Percentiles rank a stretch among this genome's conserved stretches.
phyloP scores from a whole-genome alignment of 306 rosid species.

The Datisca glomerata region DNA sequence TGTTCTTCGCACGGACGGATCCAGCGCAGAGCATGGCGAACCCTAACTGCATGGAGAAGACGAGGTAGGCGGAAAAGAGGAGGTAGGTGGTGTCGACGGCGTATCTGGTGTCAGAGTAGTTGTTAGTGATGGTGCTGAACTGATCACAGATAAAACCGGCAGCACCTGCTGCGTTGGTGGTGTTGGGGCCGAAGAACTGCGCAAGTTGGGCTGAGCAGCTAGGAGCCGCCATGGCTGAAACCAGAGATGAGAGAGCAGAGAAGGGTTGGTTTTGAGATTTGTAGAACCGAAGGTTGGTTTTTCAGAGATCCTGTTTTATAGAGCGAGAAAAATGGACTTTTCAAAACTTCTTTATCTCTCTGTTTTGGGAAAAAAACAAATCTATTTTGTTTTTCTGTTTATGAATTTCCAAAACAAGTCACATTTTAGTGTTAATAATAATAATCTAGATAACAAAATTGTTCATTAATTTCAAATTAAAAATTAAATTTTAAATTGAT shows the following conservation, averaged over 20 bases:
- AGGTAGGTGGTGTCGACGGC: conserved; percentile 76
- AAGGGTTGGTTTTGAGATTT: background rate
- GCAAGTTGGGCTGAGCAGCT: conserved; percentile 36
- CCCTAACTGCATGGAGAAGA: conserved; percentile 95
- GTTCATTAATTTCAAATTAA: no score
- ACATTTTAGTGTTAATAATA: no score
- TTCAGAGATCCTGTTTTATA: no score
- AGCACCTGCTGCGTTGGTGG: conserved; percentile 40
- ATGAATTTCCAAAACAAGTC: no score
- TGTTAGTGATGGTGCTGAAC: conserved; percentile 19
- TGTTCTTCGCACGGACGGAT: conserved; percentile 96
- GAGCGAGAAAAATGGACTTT: no score
- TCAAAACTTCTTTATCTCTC: no score
- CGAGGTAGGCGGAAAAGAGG: conserved; percentile 89
- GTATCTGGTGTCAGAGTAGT: conserved; percentile 28
- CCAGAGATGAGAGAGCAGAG: background rate
- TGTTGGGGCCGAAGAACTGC: conserved; percentile 40
- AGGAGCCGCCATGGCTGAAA: conserved; percentile 18
- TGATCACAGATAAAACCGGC: conserved; percentile 47
- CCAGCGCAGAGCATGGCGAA: conserved; percentile 99
- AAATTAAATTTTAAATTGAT: no score
- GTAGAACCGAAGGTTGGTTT: no score
- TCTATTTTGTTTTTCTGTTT: no score
- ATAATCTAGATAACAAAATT: no score
- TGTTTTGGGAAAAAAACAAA: no score